Evolutionary conservation across 805 yeast genomes (phyloP).

Genomic region (Zygosaccharomyces siamensis): DNA sequence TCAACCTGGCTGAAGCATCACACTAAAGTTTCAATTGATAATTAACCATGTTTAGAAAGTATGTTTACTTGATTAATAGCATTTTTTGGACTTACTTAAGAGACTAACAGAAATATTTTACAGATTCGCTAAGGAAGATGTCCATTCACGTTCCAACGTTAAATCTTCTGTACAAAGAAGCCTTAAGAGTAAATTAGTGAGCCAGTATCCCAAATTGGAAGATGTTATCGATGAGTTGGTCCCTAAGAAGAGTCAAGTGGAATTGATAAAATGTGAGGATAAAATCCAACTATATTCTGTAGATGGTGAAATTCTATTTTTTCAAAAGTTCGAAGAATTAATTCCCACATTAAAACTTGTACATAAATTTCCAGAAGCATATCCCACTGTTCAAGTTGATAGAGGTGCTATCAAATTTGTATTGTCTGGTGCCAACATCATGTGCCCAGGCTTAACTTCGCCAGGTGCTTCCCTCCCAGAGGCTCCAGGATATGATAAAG

Average conservation of each 20-base stretch:
- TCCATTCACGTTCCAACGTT: slow-evolving; percentile 85
- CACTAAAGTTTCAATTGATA: background rate
- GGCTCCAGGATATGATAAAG: slow-evolving; percentile 51
- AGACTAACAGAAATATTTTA: background rate
- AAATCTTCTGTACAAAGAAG: slow-evolving; percentile 92
- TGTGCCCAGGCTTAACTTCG: slow-evolving; percentile 93
- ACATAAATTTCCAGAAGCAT: slow-evolving; percentile 76
- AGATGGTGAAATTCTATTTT: slow-evolving; percentile 68
- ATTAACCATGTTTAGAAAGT: slow-evolving; percentile 2
- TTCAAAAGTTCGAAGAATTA: slow-evolving; percentile 75
- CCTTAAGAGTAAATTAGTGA: slow-evolving; percentile 67
- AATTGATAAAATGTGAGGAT: slow-evolving; percentile 82
- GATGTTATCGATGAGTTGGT: slow-evolving; percentile 71
- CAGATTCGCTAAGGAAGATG: slow-evolving; percentile 76
- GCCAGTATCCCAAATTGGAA: slow-evolving; percentile 71
- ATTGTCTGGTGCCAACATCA: slow-evolving; percentile 90
- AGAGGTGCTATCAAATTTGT: slow-evolving; percentile 96
- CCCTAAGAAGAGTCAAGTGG: slow-evolving; percentile 83
- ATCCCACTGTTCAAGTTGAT: slow-evolving; percentile 86
- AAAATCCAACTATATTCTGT: slow-evolving; percentile 72
- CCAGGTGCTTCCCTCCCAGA: slow-evolving; percentile 81
- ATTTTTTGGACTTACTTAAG: too few relatives aligned
- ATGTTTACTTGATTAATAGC: background rate
- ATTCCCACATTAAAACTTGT: slow-evolving; percentile 72
- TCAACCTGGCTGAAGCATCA: background rate